Evolutionary conservation across 2,329 filamentous ascomycete genomes (phyloP).

Genomic region (Lasiodiplodia gonubiensis): DNA sequence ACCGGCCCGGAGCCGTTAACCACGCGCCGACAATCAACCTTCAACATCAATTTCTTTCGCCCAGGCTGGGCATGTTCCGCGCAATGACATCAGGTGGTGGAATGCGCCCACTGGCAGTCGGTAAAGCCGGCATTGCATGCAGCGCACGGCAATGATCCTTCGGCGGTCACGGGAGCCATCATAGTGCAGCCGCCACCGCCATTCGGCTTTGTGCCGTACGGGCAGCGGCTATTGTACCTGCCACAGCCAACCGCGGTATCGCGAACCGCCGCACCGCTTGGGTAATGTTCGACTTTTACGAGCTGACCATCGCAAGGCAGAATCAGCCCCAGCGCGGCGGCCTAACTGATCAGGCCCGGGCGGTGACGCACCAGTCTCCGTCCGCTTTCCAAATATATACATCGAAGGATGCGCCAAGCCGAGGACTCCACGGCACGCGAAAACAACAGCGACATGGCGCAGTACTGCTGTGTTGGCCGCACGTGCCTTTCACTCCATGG

Average conservation of each 20-base stretch:
- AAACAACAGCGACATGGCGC: conserved; percentile 13
- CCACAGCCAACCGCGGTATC: background rate
- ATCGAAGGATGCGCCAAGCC: conserved; percentile 7
- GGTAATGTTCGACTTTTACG: background rate
- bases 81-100: conserved; percentile 11
- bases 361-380: background rate
- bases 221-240: background rate
- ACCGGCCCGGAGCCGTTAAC: background rate
- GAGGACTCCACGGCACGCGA: conserved; percentile 1
- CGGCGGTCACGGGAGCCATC: conserved; percentile 10
- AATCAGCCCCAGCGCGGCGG: background rate
- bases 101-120: background rate
- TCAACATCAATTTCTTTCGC: background rate
- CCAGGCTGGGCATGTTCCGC: background rate
- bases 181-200: conserved; percentile 15
- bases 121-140: conserved; percentile 3
- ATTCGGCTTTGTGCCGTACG: background rate
- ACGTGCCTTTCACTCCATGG: conserved; percentile 6
- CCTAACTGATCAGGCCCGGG: conserved; percentile 1
- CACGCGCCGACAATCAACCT: background rate
- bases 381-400: conserved; percentile 24
- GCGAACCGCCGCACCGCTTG: background rate
- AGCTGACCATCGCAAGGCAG: conserved; percentile 1
- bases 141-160: conserved; percentile 8
- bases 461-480: background rate